A percentile compares a stretch with the other conserved stretches of the same genome.
phyloP scores from a whole-genome alignment of 1,139 yeast genomes.

The Magnusiomyces sp. region DNA sequence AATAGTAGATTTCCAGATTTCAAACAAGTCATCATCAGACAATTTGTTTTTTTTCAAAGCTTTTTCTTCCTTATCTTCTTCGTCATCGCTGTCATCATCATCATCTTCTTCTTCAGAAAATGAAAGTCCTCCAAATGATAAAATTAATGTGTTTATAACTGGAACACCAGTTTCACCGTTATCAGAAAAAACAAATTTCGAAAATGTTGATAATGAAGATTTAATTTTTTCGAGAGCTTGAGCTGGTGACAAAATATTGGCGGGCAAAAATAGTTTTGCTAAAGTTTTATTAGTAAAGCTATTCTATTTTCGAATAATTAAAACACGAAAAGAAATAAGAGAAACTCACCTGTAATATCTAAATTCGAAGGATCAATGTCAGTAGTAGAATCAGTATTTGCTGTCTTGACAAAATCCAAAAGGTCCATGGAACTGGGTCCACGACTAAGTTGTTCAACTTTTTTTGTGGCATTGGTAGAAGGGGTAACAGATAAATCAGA shows the following conservation, averaged over 20 bases:
- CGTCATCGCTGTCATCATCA: slow-evolving; percentile 10
- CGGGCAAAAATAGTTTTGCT: slow-evolving; percentile 1
- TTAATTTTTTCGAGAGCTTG: neutral
- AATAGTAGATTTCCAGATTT: slow-evolving; percentile 21
- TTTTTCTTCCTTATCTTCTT: slow-evolving; percentile 18
- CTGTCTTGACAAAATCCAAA: too few species aligned
- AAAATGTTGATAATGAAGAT: neutral
- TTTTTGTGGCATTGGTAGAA: too few species aligned
- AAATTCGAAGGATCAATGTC: neutral
- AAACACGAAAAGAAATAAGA: neutral
- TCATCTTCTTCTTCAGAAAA: slow-evolving; percentile 22
- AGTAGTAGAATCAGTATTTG: too few species aligned
- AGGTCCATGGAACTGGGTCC: too few species aligned
- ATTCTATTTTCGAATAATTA: neutral
- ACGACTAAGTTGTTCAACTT: too few species aligned
- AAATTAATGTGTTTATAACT: slow-evolving; percentile 19
- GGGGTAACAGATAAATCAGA: too few species aligned
- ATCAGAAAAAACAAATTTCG: neutral
- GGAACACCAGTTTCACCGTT: slow-evolving; percentile 3
- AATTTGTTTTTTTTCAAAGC: slow-evolving; percentile 5
- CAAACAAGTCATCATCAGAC: slow-evolving; percentile 16
- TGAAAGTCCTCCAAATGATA: slow-evolving; percentile 23
- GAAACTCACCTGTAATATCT: neutral
- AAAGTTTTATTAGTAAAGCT: neutral
- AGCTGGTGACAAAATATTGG: neutral